Conservation (phyloP, 257 asterid genomes). For the Solanum virginianum region DNA sequence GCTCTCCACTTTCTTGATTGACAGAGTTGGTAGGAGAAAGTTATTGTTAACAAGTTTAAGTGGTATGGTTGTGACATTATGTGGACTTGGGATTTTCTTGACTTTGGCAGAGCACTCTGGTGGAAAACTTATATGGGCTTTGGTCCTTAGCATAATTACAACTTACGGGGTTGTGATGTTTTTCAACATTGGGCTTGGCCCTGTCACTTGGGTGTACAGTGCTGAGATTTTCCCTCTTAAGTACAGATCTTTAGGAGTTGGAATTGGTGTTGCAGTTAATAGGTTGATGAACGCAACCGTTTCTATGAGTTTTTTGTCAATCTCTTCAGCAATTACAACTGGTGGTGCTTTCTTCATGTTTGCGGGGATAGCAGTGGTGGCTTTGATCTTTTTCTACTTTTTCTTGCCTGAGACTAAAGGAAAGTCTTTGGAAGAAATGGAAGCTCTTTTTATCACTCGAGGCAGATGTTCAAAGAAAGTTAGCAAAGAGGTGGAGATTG, state of each 20-base stretch:
- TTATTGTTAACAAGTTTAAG: constrained; percentile 33
- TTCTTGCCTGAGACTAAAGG: constrained; percentile 71
- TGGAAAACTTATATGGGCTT: constrained; percentile 27
- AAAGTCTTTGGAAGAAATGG: constrained; percentile 61
- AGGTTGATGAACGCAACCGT: constrained; percentile 64
- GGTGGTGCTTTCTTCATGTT: constrained; percentile 59
- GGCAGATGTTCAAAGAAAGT: background rate
- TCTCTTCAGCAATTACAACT: constrained; percentile 36
- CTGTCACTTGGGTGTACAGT: constrained; percentile 79
- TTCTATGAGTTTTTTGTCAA: constrained; percentile 49
- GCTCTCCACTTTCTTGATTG: constrained; percentile 38
- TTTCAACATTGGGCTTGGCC: constrained; percentile 63
- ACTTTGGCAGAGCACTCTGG: constrained; percentile 33
- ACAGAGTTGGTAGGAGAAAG: constrained; percentile 46
- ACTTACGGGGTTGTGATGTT: constrained; percentile 39
- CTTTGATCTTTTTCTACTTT: constrained; percentile 44
- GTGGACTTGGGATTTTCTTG: constrained; percentile 45
- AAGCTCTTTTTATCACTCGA: constrained; percentile 22
- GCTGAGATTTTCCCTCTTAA: constrained; percentile 55
- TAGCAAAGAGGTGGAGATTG: background rate
- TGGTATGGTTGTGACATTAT: constrained; percentile 45
- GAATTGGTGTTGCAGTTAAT: constrained; percentile 53
- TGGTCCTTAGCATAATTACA: constrained; percentile 40
- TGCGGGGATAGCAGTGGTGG: constrained; percentile 31
- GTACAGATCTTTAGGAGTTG: constrained; percentile 53